Conservation (phyloP, 106 monocot genomes). For the Dendrobium officinale region DNA sequence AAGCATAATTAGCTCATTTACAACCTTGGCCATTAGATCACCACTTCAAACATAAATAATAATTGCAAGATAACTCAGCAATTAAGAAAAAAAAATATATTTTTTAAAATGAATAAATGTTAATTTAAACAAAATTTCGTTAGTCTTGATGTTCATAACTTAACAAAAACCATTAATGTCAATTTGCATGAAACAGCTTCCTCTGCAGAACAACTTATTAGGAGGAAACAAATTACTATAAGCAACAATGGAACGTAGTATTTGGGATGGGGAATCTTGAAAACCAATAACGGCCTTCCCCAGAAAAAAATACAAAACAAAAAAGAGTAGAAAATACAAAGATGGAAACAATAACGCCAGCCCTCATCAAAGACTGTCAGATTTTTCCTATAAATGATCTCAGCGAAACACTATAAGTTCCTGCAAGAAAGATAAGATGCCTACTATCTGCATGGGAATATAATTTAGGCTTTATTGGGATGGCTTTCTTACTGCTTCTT, state of each 20-base stretch:
- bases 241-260: background rate
- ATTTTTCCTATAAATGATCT: background rate
- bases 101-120: too few species aligned
- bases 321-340: background rate
- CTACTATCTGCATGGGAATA: background rate
- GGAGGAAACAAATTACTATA: constrained; percentile 1
- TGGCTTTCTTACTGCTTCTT: too few species aligned
- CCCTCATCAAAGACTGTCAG: constrained; percentile 1
- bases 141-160: background rate
- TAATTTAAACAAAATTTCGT: background rate
- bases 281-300: background rate
- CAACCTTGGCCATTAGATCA: too few species aligned
- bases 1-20: too few species aligned
- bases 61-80: background rate
- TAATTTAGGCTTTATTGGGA: background rate
- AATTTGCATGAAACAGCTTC: background rate
- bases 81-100: background rate
- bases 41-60: too few species aligned
- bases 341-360: background rate
- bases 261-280: constrained; percentile 1
- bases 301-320: background rate
- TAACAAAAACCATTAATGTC: background rate
- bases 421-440: background rate
- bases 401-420: background rate
- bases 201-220: background rate